Conservation (phyloP, 208 protist genomes). For the Trypanosoma melophagium region DNA sequence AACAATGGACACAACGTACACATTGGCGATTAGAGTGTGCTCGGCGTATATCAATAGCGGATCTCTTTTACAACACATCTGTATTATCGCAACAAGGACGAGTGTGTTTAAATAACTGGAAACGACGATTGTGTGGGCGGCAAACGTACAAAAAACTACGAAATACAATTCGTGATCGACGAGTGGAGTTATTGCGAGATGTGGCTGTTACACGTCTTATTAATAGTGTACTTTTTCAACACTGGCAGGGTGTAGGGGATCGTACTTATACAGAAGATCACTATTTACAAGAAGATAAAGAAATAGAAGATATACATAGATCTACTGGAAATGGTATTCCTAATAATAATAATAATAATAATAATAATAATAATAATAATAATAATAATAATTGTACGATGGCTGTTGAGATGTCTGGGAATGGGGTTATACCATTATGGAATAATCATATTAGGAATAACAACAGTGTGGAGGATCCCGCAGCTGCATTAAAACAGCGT, state of each 20-base stretch:
- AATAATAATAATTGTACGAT: too few relatives aligned
- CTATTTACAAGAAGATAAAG: too few relatives aligned
- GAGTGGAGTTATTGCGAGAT: conserved; percentile 12
- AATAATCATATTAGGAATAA: neutral
- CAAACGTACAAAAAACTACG: conserved; percentile 1
- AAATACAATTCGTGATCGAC: neutral
- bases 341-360: too few relatives aligned
- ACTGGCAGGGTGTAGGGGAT: neutral
- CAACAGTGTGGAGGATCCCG: neutral
- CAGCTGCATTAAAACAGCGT: neutral
- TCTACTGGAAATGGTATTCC: too few relatives aligned
- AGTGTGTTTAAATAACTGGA: conserved; percentile 5
- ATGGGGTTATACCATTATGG: too few relatives aligned
- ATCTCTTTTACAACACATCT: neutral
- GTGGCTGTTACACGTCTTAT: conserved; percentile 7
- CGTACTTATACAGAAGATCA: too few relatives aligned
- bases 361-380: too few relatives aligned
- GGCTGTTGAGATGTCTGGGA: too few relatives aligned
- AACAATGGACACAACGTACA: conserved; percentile 8
- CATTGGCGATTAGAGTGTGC: neutral
- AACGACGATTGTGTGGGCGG: neutral
- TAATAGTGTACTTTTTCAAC: conserved; percentile 6
- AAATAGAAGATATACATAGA: too few relatives aligned
- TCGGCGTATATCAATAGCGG: neutral
- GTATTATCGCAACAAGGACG: neutral